Base-by-base conservation (phyloP, 83 land plant species). In the Diphasiastrum complanatum region DNA sequence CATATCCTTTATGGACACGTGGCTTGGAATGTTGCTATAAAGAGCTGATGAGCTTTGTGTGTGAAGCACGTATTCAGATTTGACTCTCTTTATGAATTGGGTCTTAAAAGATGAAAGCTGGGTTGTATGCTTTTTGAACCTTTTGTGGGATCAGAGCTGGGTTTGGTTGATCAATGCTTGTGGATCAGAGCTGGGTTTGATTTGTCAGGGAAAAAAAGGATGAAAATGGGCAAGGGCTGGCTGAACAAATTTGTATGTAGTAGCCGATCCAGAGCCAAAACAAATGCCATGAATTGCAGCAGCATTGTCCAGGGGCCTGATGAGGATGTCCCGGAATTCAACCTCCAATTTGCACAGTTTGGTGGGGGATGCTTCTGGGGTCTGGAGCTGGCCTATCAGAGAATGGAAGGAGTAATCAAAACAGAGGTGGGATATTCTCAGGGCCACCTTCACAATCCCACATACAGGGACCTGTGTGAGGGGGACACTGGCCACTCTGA, bases 341-440 rank as follows among this genome's bases (percentile, higher is more conserved):
- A 81, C 0, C 71, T 70, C 43, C 60, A 79, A 57, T 73, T 81
- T 43, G 89, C 89, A 0, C 83, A 77, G 63, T 87, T 87, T 70
- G 93, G 74, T 12, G 93, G 82, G 1, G 87, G 92, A 2, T 86
- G 92, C 51, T 86, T 86, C 61, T 86, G 87, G 92, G 85, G 87
- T 19, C 80, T 86, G 11, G 92, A 86, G 64, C 66, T 86, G 33
- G 77, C 79, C 6, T 86, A 73, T 32, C 92, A 86, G 74, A 45
- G 87, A 29, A 70, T 83, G 12, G 74, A 63, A 4, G 92, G 87
- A 8, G 85, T 82, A 23, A 60, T 68, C 38, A 72, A 72, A 50
- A 86, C 92, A 0, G 87, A 81, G 72, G 92, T 86, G 1, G 92
- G 87, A 1, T 88, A 82, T 51, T 61, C 82, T 19, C 89, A 85